phyloP scores from a whole-genome alignment of 768 basidiomycete genomes.

The Phylloporus sp. region DNA sequence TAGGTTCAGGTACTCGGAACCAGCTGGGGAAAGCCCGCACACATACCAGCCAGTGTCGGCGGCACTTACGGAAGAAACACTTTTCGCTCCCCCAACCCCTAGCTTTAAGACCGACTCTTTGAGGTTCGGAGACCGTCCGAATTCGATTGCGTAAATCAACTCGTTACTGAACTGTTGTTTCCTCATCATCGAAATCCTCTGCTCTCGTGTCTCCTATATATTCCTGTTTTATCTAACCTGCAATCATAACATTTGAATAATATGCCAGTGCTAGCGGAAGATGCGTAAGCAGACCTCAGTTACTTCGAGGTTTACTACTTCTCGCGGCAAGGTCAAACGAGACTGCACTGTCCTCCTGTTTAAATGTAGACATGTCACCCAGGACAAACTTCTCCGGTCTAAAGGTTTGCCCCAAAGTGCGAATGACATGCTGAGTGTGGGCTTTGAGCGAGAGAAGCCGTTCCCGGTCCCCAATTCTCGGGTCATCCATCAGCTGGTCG shows the following conservation, averaged over 20 bases:
- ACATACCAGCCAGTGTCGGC: constrained; percentile 71
- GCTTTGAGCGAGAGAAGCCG: constrained; percentile 17
- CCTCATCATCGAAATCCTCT: constrained; percentile 9
- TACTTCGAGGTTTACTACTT: constrained; percentile 24
- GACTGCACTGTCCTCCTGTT: constrained; percentile 27
- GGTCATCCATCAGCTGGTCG: constrained; percentile 29
- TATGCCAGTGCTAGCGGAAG: neutral
- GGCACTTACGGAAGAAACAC: constrained; percentile 44
- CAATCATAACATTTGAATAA: neutral
- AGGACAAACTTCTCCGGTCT: constrained; percentile 21
- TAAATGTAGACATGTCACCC: constrained; percentile 22
- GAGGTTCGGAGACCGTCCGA: constrained; percentile 37
- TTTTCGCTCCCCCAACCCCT: constrained; percentile 53
- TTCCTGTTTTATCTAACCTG: constrained; percentile 10
- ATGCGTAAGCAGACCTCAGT: constrained; percentile 8
- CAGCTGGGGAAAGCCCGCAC: constrained; percentile 40
- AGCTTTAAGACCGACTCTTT: constrained; percentile 43
- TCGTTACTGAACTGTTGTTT: neutral
- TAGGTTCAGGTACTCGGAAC: constrained; percentile 34
- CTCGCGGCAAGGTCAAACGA: constrained; percentile 30
- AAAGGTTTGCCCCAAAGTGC: constrained; percentile 9
- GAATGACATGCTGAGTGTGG: constrained; percentile 17
- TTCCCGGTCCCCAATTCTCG: constrained; percentile 13
- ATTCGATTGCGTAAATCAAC: constrained; percentile 36
- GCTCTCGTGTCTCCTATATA: neutral